A percentile compares a stretch with the other conserved stretches of the same genome.
Conservation (phyloP, 2,329 filamentous ascomycete species). For the Fusarium buxicola region DNA sequence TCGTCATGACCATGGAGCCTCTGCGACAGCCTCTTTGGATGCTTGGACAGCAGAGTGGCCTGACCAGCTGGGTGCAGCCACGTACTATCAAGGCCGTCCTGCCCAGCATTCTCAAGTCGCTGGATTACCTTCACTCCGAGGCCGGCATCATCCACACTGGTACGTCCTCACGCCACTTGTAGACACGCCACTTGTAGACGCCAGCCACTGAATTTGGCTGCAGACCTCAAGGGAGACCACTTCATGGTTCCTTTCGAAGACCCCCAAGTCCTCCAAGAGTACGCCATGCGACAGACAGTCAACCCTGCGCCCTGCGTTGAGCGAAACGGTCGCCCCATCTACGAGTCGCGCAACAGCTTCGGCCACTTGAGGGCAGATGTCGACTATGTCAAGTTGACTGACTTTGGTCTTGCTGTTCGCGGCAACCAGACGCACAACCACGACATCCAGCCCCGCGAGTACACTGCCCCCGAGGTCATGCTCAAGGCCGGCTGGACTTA, state of each 20-base stretch:
- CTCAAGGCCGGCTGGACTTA: conserved; percentile 48
- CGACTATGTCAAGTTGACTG: conserved; percentile 44
- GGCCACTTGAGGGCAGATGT: conserved; percentile 42
- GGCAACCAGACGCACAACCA: conserved; percentile 42
- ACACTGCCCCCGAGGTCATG: conserved; percentile 48
- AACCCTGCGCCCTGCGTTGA: conserved; percentile 41
- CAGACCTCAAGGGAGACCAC: conserved; percentile 44
- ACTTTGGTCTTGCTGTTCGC: conserved; percentile 46
- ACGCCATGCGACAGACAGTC: conserved; percentile 39
- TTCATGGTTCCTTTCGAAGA: conserved; percentile 46
- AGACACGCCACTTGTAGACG: accelerated
- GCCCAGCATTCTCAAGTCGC: conserved; percentile 51
- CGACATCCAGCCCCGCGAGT: conserved; percentile 47
- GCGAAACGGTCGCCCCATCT: conserved; percentile 39
- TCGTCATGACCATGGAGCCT: conserved; percentile 42
- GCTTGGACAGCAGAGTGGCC: conserved; percentile 40
- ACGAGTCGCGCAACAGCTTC: conserved; percentile 40
- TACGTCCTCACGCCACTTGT: conserved; percentile 28
- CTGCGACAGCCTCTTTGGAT: conserved; percentile 45
- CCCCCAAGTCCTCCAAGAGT: conserved; percentile 36
- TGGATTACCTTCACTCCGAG: conserved; percentile 55
- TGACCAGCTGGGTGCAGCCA: conserved; percentile 34
- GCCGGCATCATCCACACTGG: conserved; percentile 56
- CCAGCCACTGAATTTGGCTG: neutral
- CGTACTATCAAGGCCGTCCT: conserved; percentile 44